A percentile compares a stretch with the other conserved stretches of the same genome.
These are phyloP conservation scores for Sporisorium exsertum DNA, from an alignment of 1,284 basidiomycete species.

Conservation along the genomic window DNA sequence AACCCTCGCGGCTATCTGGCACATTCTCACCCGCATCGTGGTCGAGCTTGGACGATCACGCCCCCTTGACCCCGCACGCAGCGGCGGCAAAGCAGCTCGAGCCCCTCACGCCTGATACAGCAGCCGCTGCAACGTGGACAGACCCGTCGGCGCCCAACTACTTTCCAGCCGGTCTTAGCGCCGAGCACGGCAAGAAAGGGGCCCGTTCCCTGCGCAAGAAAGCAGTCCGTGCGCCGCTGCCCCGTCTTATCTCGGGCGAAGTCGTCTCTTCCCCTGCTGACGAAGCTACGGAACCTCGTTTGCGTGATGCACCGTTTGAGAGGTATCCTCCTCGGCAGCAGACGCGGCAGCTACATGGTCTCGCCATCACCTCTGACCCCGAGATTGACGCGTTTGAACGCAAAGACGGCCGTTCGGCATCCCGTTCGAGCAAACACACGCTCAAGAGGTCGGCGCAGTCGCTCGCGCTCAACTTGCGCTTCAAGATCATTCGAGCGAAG, in stretches of 20 bases:
- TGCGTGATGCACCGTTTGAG: not conserved
- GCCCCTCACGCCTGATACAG: constrained; percentile 40
- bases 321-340: too few species aligned
- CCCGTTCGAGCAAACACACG: constrained; percentile 6
- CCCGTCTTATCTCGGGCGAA: constrained; percentile 30
- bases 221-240: constrained; percentile 18
- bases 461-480: constrained; percentile 39
- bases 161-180: constrained; percentile 33
- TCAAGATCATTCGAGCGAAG: constrained; percentile 44
- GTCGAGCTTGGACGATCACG: constrained; percentile 29
- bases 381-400: not conserved
- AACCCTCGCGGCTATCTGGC: not conserved
- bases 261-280: constrained; percentile 19
- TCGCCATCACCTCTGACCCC: not conserved
- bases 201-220: constrained; percentile 24
- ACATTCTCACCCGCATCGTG: constrained; percentile 11
- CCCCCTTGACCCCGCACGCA: constrained; percentile 26
- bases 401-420: not conserved
- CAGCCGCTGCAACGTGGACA: constrained; percentile 50
- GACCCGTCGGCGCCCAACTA: constrained; percentile 46
- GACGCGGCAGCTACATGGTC: not conserved
- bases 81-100: constrained; percentile 1
- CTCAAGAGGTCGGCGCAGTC: constrained; percentile 39
- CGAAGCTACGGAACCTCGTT: not conserved
- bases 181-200: constrained; percentile 7